phyloP scores from a whole-genome alignment of 805 yeast species.

The Clavispora fructus region DNA sequence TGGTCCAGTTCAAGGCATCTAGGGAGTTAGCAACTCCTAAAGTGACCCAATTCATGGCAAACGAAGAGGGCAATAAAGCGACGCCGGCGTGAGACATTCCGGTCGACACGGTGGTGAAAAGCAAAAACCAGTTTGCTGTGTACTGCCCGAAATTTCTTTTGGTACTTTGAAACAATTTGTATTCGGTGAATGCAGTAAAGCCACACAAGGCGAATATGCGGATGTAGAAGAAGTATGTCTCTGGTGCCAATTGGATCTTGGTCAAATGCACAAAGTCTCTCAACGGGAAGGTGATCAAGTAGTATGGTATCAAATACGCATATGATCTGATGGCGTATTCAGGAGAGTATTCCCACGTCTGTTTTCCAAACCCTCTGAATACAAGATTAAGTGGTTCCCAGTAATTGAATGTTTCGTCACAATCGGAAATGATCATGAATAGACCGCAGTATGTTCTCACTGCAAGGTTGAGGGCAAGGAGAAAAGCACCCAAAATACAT shows the following conservation, averaged over 20 bases:
- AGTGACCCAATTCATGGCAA: slow-evolving; percentile 50
- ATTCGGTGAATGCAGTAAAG: slow-evolving; percentile 46
- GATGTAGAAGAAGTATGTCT: slow-evolving; percentile 47
- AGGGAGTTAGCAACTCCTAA: slow-evolving; percentile 40
- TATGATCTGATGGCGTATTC: slow-evolving; percentile 83
- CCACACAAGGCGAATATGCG: slow-evolving; percentile 39
- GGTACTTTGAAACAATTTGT: slow-evolving; percentile 42
- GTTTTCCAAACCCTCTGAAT: slow-evolving; percentile 79
- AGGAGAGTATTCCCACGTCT: slow-evolving; percentile 96
- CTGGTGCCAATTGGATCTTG: slow-evolving; percentile 15
- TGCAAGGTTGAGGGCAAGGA: slow-evolving; percentile 11
- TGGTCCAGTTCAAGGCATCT: slow-evolving; percentile 11
- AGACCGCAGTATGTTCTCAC: slow-evolving; percentile 38
- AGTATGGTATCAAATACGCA: slow-evolving; percentile 60
- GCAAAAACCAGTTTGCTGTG: slow-evolving; percentile 55
- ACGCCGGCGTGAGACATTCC: slow-evolving; percentile 89
- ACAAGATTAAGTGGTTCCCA: slow-evolving; percentile 89
- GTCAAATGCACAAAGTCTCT: slow-evolving; percentile 11
- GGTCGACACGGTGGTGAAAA: slow-evolving; percentile 59
- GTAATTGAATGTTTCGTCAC: slow-evolving; percentile 89
- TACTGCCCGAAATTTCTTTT: slow-evolving; percentile 25
- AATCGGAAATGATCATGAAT: slow-evolving; percentile 74
- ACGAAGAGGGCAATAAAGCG: slow-evolving; percentile 77
- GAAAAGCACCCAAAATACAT: not conserved
- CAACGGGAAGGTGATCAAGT: slow-evolving; percentile 21